Conservation (phyloP, 2,329 filamentous ascomycete genomes). For the Ophiostoma montium region DNA sequence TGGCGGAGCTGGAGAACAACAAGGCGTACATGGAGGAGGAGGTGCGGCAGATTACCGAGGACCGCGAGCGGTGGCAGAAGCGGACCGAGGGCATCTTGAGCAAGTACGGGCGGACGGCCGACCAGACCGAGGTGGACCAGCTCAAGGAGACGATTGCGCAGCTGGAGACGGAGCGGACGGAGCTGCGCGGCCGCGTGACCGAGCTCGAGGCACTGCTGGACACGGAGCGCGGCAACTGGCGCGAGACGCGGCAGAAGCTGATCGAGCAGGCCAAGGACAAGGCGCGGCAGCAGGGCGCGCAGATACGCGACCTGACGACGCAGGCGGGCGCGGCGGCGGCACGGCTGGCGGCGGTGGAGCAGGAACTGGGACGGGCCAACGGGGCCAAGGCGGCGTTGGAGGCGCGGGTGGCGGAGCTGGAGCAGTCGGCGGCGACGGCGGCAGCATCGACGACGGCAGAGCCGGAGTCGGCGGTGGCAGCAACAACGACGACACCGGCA, state of each 20-base stretch:
- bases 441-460: slow-evolving; percentile 1
- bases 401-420: slow-evolving; percentile 17
- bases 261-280: slow-evolving; percentile 50
- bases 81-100: slow-evolving; percentile 89
- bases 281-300: slow-evolving; percentile 35
- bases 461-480: too few species aligned
- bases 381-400: slow-evolving; percentile 20
- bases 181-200: slow-evolving; percentile 38
- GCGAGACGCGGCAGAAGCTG: slow-evolving; percentile 36
- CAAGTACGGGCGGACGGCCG: slow-evolving; percentile 78
- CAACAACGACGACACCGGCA: too few species aligned
- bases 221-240: slow-evolving; percentile 40
- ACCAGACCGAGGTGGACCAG: slow-evolving; percentile 82
- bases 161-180: slow-evolving; percentile 49
- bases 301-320: slow-evolving; percentile 39
- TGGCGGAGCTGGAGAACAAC: slow-evolving; percentile 71
- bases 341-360: slow-evolving; percentile 25
- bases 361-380: slow-evolving; percentile 40
- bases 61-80: slow-evolving; percentile 91
- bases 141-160: slow-evolving; percentile 63
- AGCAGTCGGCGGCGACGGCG: slow-evolving; percentile 2
- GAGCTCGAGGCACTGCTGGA: slow-evolving; percentile 38
- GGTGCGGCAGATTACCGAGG: slow-evolving; percentile 74
- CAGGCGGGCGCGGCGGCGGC: slow-evolving; percentile 32
- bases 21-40: slow-evolving; percentile 74